Base-by-base conservation (phyloP, 306 rosid species). In the Arachis stenosperma region DNA sequence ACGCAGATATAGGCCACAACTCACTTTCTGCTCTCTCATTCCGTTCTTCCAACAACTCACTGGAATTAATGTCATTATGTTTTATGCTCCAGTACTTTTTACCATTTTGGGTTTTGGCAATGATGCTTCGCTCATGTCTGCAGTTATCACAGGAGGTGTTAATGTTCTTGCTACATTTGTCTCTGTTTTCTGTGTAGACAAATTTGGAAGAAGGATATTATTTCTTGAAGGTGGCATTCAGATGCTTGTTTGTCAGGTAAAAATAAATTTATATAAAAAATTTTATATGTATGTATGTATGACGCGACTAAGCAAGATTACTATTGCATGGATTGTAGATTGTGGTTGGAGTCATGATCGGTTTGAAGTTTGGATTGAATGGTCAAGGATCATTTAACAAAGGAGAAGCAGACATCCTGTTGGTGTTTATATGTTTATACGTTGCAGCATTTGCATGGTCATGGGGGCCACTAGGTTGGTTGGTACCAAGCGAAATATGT, bases 391-490 rank as follows among this genome's bases (percentile, higher is more conserved):
- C 78, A n/a, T 63, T 89, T 39, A 9, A 54, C 22, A 40, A 7
- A 39, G 67, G 1, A 0, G 73, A 72, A 30, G 85, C 88, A 0
- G 55, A 87, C 40, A 0, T 80, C 1, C 72, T 86, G 3, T 14
- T 88, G 64, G 7, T 79, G n/a, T 75, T 90, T 17, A 82, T 90
- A 5, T 90, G 92, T 39, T 5, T 33, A 6, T 90, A 86, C 41
- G 90, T 88, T 46, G 92, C 92, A 15, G 90, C 84, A 47, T 90
- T 78, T 13, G 90, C 92, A 0, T 90, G 96, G 96, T 90, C 92
- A 3, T 90, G 96, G 90, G 92, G 90, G 0, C 92, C 89, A 9
- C 44, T 90, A 14, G 89, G 88, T 10, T 90, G 90, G 96, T 75
- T 87, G 48, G 79, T 90, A 2, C 96, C 92, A 0, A 82, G 88